Conservation (phyloP, 352 stramenopile species). For the Phytophthora agathidicida region DNA sequence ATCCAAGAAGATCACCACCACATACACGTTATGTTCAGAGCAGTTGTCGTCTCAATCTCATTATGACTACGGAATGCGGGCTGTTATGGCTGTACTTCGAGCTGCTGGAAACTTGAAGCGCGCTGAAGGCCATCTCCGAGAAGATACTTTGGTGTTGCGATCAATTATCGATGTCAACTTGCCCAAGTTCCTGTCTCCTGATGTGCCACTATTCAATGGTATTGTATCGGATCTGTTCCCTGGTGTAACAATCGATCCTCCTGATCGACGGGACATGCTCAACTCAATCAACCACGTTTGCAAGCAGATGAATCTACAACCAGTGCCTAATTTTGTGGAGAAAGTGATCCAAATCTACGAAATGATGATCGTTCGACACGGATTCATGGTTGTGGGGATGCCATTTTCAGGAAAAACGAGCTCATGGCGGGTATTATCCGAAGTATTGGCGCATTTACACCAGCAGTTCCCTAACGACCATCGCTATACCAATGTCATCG, state of each 20-base stretch:
- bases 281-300: slow-evolving; percentile 83
- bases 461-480: slow-evolving; percentile 62
- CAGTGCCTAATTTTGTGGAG: slow-evolving; percentile 90
- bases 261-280: slow-evolving; percentile 87
- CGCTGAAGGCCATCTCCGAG: slow-evolving; percentile 74
- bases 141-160: slow-evolving; percentile 90
- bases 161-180: slow-evolving; percentile 96
- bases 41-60: slow-evolving; percentile 95
- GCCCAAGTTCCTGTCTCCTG: slow-evolving; percentile 93
- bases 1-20: slow-evolving; percentile 95
- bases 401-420: slow-evolving; percentile 94
- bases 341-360: slow-evolving; percentile 97
- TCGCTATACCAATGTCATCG: slow-evolving; percentile 78
- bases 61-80: slow-evolving; percentile 96
- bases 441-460: slow-evolving; percentile 87
- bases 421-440: slow-evolving; percentile 90
- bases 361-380: slow-evolving; percentile 96
- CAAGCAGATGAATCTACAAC: slow-evolving; percentile 83
- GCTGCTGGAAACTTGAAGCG: slow-evolving; percentile 93
- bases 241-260: slow-evolving; percentile 89
- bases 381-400: slow-evolving; percentile 96
- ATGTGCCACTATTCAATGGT: slow-evolving; percentile 94
- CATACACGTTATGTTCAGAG: slow-evolving; percentile 94
- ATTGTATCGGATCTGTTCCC: slow-evolving; percentile 95
- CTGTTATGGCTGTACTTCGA: slow-evolving; percentile 94